Percentiles rank a stretch among this genome's conserved stretches.
phyloP scores from a whole-genome alignment of 2,329 filamentous ascomycete species.

The Colletotrichum cuscutae region DNA sequence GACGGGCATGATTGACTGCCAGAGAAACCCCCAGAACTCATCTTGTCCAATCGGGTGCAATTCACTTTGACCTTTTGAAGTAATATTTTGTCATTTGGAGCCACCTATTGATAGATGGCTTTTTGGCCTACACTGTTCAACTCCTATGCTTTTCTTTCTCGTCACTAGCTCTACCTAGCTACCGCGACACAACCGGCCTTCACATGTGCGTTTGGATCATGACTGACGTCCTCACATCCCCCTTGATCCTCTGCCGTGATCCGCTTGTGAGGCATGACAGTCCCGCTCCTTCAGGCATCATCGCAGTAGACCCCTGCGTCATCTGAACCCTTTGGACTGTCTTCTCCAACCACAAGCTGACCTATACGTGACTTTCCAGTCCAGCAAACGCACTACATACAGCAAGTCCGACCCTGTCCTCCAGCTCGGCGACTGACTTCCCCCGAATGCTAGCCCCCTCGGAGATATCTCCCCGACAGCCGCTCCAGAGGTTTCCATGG shows the following conservation, averaged over 20 bases:
- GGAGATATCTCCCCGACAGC: neutral
- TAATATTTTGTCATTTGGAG: conserved; percentile 33
- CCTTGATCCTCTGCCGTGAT: conserved; percentile 1
- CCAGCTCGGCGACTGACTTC: neutral
- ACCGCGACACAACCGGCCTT: conserved; percentile 14
- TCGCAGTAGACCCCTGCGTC: neutral
- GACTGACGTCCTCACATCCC: conserved; percentile 5
- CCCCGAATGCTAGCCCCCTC: neutral
- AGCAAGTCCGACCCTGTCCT: conserved; percentile 7
- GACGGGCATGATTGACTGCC: neutral
- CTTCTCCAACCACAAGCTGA: neutral
- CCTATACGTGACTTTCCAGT: conserved; percentile 9
- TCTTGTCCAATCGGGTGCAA: neutral
- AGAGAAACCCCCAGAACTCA: neutral
- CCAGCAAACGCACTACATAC: conserved; percentile 2
- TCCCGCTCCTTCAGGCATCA: neutral
- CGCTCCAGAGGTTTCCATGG: neutral
- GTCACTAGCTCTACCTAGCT: conserved; percentile 14
- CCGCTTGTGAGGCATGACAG: neutral
- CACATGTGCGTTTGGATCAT: conserved; percentile 26
- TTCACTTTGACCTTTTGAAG: neutral
- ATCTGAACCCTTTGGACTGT: neutral
- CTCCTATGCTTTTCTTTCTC: conserved; percentile 15
- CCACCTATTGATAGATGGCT: conserved; percentile 30
- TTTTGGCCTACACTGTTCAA: conserved; percentile 24